Percentiles rank a stretch among this genome's conserved stretches.
These are phyloP conservation scores for Apiospora arundinis DNA, from an alignment of 2,329 filamentous ascomycete species.

Conservation along the genomic window DNA sequence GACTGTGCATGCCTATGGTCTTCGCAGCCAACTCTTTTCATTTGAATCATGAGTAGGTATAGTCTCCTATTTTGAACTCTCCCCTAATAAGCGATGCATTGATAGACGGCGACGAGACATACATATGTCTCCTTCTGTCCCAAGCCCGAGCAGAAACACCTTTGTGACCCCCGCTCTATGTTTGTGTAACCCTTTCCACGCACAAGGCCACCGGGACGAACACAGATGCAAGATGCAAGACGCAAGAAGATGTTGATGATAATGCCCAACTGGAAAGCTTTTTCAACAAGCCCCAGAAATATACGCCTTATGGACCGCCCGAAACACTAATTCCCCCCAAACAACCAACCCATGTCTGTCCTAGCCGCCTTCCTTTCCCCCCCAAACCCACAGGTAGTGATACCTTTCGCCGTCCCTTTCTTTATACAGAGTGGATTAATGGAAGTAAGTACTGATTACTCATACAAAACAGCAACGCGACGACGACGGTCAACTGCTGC, in stretches of 20 bases:
- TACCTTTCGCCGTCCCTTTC: neutral
- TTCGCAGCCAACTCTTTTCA: neutral
- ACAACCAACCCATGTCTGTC: neutral
- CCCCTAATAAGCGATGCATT: neutral
- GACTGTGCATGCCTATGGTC: neutral
- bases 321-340: neutral
- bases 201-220: neutral
- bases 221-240: neutral
- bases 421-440: neutral
- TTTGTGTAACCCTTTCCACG: neutral
- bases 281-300: too few species aligned
- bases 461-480: neutral
- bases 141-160: neutral
- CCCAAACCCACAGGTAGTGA: neutral
- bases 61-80: neutral
- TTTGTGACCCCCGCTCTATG: neutral
- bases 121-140: neutral
- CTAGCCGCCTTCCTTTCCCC: neutral
- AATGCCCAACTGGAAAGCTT: neutral
- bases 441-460: neutral
- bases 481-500: neutral
- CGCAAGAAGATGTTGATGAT: neutral
- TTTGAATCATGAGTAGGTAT: neutral
- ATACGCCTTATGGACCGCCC: too few species aligned
- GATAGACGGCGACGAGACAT: neutral